Evolutionary conservation across 2,329 filamentous ascomycete species (phyloP), one percentile per base, ranked within the genome.

Genomic region (Beauveria asiatica): DNA sequence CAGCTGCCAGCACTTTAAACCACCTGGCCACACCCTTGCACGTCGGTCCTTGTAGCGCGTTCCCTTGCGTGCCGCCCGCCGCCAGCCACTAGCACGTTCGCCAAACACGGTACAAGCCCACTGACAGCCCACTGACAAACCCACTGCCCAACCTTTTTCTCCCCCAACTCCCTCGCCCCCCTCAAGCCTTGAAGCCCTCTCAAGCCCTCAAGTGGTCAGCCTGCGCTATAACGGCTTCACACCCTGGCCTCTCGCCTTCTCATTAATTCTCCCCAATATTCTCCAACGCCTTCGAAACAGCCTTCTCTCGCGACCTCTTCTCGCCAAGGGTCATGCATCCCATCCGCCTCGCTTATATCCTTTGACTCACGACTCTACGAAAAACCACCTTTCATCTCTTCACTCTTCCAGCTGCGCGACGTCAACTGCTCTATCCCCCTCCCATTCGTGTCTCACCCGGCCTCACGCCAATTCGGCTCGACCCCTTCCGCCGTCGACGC

Each of bases 1-100:
- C 33, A 49, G 45, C 55, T 57, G 55, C 45, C 55, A 50, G 55
- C 55, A 57, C 55, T 57, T 41, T 57, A 57, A 57, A 49, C 55
- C 44, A 49, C 30, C 41, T 56, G 41, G 42, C 33, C 53, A 56
- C 41, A 46, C 25, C 42, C 39, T 25, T 23, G 33, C 19, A n/a
- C 5, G 19, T 39, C 8, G 30, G 30, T 33, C 30, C 33, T 57
- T 27, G 19, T 57, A 45, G 54, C 54, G 55, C 33, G 17, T 57
- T 57, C 45, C 44, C 27, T 57, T 13, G 27, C 55, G 21, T 48
- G 39, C 49, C 49, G 33, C 21, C 33, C 49, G 27, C 49, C 44
- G 51, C 51, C 13, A 39, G 16, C 37, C 37, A 53, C 51, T 53
- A 51, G 21, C 17, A 21, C 9, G 7, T 17, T n/a, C 49, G 10